phyloP scores from a whole-genome alignment of 2,329 filamentous ascomycete species.

The Aureobasidium sp. region DNA sequence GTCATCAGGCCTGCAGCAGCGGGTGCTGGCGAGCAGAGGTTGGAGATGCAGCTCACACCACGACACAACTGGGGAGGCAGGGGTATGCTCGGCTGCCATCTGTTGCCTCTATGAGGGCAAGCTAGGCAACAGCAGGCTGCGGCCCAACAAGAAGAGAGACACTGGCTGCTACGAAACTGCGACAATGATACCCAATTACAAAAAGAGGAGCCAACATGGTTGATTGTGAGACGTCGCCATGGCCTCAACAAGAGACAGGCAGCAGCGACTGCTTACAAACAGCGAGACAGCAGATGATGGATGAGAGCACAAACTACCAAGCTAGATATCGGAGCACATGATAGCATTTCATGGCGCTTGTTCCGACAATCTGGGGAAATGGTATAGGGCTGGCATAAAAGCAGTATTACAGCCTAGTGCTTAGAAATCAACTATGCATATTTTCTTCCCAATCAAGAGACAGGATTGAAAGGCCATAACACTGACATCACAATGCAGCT shows the following conservation, averaged over 20 bases:
- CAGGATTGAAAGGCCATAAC: not conserved
- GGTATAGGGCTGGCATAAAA: conserved; percentile 6
- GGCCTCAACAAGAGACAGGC: not conserved
- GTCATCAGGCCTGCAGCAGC: conserved; percentile 52
- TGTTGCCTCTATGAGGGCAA: conserved; percentile 61
- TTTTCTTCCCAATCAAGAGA: not conserved
- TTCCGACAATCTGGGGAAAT: not conserved
- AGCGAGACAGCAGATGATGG: not conserved
- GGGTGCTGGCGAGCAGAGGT: conserved; percentile 49
- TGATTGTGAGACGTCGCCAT: not conserved
- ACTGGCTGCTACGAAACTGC: not conserved
- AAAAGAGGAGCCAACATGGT: not conserved
- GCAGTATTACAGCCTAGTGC: conserved; percentile 8
- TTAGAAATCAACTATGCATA: conserved; percentile 5
- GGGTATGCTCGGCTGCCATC: conserved; percentile 82
- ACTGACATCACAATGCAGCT: not conserved
- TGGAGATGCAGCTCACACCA: conserved; percentile 67
- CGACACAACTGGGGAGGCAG: conserved; percentile 80
- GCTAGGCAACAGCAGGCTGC: not conserved
- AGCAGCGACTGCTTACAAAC: not conserved
- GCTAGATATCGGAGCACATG: not conserved
- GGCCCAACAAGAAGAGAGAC: not conserved
- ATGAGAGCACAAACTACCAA: not conserved
- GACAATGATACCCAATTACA: not conserved
- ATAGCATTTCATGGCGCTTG: not conserved